phyloP scores from a whole-genome alignment of 495 filamentous ascomycete species.

The Daldinia vernicosa region DNA sequence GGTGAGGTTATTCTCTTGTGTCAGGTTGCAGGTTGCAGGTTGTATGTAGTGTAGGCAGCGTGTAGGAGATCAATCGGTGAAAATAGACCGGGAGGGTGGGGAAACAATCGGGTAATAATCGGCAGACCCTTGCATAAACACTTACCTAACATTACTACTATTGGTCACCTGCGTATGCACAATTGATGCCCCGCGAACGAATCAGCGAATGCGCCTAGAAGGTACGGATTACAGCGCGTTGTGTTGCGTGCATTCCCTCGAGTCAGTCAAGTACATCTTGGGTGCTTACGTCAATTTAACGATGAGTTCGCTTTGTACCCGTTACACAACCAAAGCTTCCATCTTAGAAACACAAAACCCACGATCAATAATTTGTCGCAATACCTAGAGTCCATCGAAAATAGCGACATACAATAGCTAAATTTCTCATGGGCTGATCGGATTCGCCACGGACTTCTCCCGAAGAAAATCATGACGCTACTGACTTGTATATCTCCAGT shows the following conservation, averaged over 20 bases:
- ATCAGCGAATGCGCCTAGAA: neutral
- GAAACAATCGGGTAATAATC: constrained; percentile 6
- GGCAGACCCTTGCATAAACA: constrained; percentile 1
- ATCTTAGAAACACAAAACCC: neutral
- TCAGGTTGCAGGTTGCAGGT: neutral
- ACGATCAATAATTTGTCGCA: constrained; percentile 9
- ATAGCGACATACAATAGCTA: neutral
- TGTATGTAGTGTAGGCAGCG: too few relatives aligned
- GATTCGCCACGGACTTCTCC: constrained; percentile 12
- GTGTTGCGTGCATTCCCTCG: constrained; percentile 1
- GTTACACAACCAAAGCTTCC: neutral
- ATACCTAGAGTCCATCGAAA: neutral
- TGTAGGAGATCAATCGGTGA: neutral
- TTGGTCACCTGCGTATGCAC: neutral
- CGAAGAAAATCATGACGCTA: constrained; percentile 42
- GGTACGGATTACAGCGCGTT: constrained; percentile 1
- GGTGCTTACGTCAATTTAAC: constrained; percentile 1
- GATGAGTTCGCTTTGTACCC: neutral
- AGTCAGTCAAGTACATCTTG: constrained; percentile 1
- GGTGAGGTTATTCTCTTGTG: neutral
- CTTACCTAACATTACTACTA: neutral
- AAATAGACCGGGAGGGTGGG: neutral
- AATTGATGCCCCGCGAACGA: neutral
- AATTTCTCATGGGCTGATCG: constrained; percentile 23
- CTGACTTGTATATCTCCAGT: constrained; percentile 27